Evolutionary conservation across 768 basidiomycete genomes (phyloP).

Genomic region (Rhodotorula graminis): DNA sequence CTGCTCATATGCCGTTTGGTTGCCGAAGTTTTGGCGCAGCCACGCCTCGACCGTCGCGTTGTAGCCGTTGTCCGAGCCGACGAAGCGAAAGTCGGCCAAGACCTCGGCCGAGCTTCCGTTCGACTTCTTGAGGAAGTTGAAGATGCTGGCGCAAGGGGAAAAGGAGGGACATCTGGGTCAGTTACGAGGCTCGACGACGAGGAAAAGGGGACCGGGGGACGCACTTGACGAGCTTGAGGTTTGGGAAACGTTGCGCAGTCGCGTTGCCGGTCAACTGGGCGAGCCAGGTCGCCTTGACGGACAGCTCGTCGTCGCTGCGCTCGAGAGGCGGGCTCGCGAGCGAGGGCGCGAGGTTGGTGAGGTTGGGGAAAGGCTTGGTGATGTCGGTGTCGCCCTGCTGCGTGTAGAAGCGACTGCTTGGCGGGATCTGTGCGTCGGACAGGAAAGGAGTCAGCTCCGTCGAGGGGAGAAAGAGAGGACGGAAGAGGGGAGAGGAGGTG

Average conservation of each 20-base stretch:
- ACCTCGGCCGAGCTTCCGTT: conserved; percentile 7
- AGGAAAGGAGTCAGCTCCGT: too few species aligned
- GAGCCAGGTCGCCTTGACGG: conserved; percentile 33
- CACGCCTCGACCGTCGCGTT: conserved; percentile 33
- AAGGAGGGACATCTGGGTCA: neutral
- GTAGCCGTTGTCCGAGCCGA: conserved; percentile 3
- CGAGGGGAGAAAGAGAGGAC: too few species aligned
- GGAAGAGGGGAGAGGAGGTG: too few species aligned
- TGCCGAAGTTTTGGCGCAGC: conserved; percentile 24
- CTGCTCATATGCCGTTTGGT: conserved; percentile 2
- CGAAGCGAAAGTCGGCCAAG: conserved; percentile 27
- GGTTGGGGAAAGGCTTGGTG: conserved; percentile 16
- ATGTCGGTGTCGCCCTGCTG: conserved; percentile 31
- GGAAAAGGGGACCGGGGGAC: neutral
- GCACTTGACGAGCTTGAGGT: conserved; percentile 11
- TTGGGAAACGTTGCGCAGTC: conserved; percentile 27
- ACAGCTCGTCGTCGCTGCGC: conserved; percentile 28
- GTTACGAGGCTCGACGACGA: too few species aligned
- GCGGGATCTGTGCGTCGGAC: neutral
- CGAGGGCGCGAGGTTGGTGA: neutral
- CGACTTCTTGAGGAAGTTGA: conserved; percentile 35
- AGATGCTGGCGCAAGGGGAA: neutral
- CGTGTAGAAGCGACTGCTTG: conserved; percentile 1
- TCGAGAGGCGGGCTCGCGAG: conserved; percentile 12
- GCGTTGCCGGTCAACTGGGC: conserved; percentile 25